Percentiles rank a stretch among this genome's conserved stretches.
phyloP scores from a whole-genome alignment of 768 basidiomycete genomes.

The Neoboletus magnificus region DNA sequence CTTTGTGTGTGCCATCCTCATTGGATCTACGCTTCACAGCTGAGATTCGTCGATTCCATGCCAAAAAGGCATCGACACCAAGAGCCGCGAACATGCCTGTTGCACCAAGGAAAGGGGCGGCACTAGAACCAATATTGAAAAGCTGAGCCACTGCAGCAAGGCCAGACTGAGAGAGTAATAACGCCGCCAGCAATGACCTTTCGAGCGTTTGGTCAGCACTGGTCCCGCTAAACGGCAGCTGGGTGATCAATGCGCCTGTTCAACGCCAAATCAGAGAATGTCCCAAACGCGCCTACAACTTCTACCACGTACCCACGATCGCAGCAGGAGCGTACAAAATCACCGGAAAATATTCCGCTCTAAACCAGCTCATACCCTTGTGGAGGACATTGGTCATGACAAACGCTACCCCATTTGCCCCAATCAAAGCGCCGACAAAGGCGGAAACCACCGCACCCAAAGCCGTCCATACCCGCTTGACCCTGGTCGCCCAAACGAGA shows the following conservation, averaged over 20 bases:
- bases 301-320: slow-evolving; percentile 53
- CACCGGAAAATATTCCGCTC: slow-evolving; percentile 60
- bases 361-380: slow-evolving; percentile 85
- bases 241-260: slow-evolving; percentile 60
- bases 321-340: slow-evolving; percentile 74
- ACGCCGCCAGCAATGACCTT: slow-evolving; percentile 54
- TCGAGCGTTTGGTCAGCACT: slow-evolving; percentile 44
- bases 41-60: slow-evolving; percentile 20
- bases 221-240: slow-evolving; percentile 46
- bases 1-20: slow-evolving; percentile 1
- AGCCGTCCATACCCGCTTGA: slow-evolving; percentile 35
- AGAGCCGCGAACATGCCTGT: slow-evolving; percentile 55
- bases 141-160: slow-evolving; percentile 60
- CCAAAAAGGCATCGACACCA: slow-evolving; percentile 46
- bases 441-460: slow-evolving; percentile 50
- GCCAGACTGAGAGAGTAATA: slow-evolving; percentile 58
- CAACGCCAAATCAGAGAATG: not conserved
- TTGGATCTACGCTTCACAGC: not conserved
- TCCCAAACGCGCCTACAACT: not conserved
- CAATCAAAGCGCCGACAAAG: slow-evolving; percentile 53
- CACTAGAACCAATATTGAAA: slow-evolving; percentile 71
- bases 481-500: slow-evolving; percentile 37
- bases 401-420: slow-evolving; percentile 69
- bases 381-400: slow-evolving; percentile 60
- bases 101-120: slow-evolving; percentile 63